Base-by-base conservation (phyloP, 1,284 basidiomycete genomes). In the Ganoderma resinaceum region DNA sequence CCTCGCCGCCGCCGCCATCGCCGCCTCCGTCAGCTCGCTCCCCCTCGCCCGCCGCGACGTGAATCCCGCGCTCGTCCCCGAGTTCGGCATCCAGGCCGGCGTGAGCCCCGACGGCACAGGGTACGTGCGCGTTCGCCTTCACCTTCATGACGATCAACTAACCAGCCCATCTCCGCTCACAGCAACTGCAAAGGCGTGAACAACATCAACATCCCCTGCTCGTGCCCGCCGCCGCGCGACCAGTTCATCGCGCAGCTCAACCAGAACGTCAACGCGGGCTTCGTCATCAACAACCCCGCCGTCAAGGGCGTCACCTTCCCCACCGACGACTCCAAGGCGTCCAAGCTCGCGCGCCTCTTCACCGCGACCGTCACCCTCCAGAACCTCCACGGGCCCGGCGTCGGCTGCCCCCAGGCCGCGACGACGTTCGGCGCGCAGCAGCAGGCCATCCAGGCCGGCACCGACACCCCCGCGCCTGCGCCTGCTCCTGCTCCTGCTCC, bases 221-320 rank as follows among this genome's bases (percentile, higher is more conserved):
- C 68, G 8, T 92, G 90, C 78, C 90, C 82, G 18, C 81, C 82
- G 3, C 68, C 75, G 59, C 78, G 78, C 65, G 70, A 75, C 62
- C 53, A 70, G 40, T 83, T 82, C 76, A 77, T 81, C 66, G 65
- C 70, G 86, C 78, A 82, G n/a, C 77, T 91, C 67, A 87, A 83
- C 74, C 81, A 82, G 61, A 89, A 91, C 74, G 87, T 90, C 55
- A 83, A 82, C 40, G 89, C 86, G 20, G 89, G 89, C 12, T 81
- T 83, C 68, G 88, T 83, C 14, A 80, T 88, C 61, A 89, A 89
- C 78, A 91, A 92, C 77, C 85, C 90, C 4, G 76, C 78, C 29
- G 81, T 90, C 46, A 66, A 77, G 23, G 38, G 38, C 38, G 76
- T 91, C 14, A 82, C 84, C 3, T 91, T 91, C 84, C 90, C 90